phyloP scores from a whole-genome alignment of 768 basidiomycete species.

The Holtermanniella nyarrowii region DNA sequence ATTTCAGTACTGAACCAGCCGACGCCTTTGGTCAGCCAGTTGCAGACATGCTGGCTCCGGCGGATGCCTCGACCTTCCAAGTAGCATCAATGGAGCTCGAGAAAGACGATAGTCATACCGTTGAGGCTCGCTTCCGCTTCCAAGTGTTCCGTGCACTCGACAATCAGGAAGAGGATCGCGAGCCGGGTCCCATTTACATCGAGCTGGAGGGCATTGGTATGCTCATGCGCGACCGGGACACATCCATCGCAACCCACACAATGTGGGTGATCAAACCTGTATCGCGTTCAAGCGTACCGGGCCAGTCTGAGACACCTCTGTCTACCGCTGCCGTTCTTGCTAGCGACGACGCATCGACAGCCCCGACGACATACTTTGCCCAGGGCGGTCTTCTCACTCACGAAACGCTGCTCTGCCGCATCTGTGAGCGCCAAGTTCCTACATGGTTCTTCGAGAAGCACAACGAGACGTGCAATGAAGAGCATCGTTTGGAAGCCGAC shows the following conservation, averaged over 20 bases:
- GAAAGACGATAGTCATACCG: slow-evolving; percentile 85
- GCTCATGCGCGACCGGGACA: slow-evolving; percentile 91
- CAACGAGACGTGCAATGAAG: slow-evolving; percentile 96
- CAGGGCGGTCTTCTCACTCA: slow-evolving; percentile 60
- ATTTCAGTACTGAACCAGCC: slow-evolving; percentile 53
- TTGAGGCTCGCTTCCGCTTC: slow-evolving; percentile 82
- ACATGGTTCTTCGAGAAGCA: slow-evolving; percentile 99
- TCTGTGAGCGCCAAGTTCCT: slow-evolving; percentile 91
- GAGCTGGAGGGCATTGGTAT: slow-evolving; percentile 97
- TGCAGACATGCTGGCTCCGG: slow-evolving; percentile 65
- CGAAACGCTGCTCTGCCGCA: slow-evolving; percentile 82
- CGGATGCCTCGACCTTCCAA: slow-evolving; percentile 71
- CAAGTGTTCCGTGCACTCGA: slow-evolving; percentile 60
- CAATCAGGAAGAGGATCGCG: slow-evolving; percentile 41
- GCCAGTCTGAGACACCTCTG: slow-evolving; percentile 3
- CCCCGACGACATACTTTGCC: slow-evolving; percentile 48
- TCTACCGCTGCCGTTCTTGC: slow-evolving; percentile 5
- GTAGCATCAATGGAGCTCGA: slow-evolving; percentile 75
- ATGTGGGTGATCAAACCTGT: slow-evolving; percentile 89
- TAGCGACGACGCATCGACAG: slow-evolving; percentile 36
- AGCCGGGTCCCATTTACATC: slow-evolving; percentile 47
- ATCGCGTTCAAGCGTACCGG: slow-evolving; percentile 10
- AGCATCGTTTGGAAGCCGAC: slow-evolving; percentile 90
- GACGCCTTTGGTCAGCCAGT: slow-evolving; percentile 68
- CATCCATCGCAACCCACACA: slow-evolving; percentile 78